These are phyloP conservation scores for Sindora glabra DNA, from an alignment of 306 rosid species.

Conservation along the genomic window DNA sequence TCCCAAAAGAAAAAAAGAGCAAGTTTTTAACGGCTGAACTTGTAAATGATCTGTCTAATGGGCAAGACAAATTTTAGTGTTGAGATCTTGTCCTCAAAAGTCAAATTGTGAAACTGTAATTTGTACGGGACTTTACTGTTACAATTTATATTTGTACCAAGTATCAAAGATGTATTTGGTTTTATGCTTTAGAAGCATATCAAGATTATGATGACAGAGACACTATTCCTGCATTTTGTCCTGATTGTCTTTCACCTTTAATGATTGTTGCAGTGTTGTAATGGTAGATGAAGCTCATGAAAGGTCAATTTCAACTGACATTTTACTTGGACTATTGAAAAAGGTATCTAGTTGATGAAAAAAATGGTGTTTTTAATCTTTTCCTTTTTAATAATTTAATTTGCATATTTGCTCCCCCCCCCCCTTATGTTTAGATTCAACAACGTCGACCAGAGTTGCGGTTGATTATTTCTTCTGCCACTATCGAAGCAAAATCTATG, in stretches of 20 bases:
- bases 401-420: conserved; percentile 13
- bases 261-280: conserved; percentile 50
- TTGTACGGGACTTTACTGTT: background rate
- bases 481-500: conserved; percentile 91
- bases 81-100: background rate
- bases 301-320: conserved; percentile 93
- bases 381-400: background rate
- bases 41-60: background rate
- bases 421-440: conserved; percentile 51
- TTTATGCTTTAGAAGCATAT: background rate
- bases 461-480: conserved; percentile 82
- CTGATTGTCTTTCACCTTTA: background rate
- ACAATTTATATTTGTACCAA: background rate
- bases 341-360: conserved; percentile 43
- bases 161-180: background rate
- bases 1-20: background rate
- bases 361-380: background rate
- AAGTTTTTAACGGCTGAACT: background rate
- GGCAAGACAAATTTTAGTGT: background rate
- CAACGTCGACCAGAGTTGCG: conserved; percentile 81
- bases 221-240: conserved; percentile 3
- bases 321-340: conserved; percentile 81
- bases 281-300: conserved; percentile 99
- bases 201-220: background rate
- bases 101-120: background rate